phyloP scores from a whole-genome alignment of 2,329 filamentous ascomycete species.

The Colletotrichum australisinense region DNA sequence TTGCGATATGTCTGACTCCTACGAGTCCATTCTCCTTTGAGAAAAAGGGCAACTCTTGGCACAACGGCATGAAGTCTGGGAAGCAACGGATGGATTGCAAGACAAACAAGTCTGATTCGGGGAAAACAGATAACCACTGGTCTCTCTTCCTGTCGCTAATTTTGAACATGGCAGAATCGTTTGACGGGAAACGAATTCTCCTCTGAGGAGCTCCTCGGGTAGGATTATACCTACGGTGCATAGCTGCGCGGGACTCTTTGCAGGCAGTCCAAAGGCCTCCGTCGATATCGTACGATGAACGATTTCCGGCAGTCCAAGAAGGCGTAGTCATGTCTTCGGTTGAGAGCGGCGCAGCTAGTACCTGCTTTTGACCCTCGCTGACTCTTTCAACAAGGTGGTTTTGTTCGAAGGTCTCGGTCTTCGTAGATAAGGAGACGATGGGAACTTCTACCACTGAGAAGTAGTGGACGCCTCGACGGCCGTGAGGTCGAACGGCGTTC shows the following conservation, averaged over 20 bases:
- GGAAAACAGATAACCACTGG: neutral
- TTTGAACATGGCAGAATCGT: no score
- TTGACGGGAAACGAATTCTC: neutral
- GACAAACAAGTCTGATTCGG: neutral
- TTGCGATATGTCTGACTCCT: neutral
- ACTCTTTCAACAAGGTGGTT: neutral
- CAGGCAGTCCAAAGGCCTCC: constrained; percentile 5
- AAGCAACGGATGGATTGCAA: fast-evolving
- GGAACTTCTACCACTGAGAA: neutral
- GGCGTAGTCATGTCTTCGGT: neutral
- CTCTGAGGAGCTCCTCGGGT: neutral
- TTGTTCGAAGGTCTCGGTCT: neutral
- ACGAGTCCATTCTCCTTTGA: neutral
- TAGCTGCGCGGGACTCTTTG: constrained; percentile 2
- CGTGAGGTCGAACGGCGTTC: neutral
- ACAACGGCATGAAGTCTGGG: fast-evolving
- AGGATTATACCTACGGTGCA: neutral
- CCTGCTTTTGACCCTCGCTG: fast-evolving
- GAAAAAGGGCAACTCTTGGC: neutral
- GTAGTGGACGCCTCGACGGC: neutral
- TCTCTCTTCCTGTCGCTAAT: neutral
- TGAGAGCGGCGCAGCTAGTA: neutral
- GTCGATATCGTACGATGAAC: neutral
- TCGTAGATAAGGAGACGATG: neutral
- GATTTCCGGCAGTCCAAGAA: neutral